Conservation (phyloP, 345 rosid species). For the Rhodomyrtus tomentosa region DNA sequence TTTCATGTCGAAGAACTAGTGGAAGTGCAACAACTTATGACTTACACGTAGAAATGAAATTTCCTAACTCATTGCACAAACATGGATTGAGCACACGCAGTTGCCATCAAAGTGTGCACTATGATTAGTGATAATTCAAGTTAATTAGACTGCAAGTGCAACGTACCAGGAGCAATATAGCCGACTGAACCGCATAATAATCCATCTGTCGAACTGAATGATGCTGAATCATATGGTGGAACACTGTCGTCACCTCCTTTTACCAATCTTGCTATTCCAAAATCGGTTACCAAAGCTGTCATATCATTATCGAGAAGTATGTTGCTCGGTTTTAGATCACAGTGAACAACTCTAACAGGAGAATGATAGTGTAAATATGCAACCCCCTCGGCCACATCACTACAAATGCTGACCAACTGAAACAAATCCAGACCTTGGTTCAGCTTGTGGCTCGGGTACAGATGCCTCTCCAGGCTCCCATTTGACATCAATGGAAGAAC, state of each 20-base stretch:
- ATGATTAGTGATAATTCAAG: not conserved
- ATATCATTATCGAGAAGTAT: slow-evolving; percentile 80
- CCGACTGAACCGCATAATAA: slow-evolving; percentile 81
- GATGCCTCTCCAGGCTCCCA: slow-evolving; percentile 75
- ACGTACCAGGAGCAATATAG: slow-evolving; percentile 88
- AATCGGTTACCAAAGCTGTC: slow-evolving; percentile 88
- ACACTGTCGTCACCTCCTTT: slow-evolving; percentile 27
- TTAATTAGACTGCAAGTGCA: not conserved
- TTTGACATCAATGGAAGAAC: slow-evolving; percentile 82
- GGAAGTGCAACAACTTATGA: not conserved
- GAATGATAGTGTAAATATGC: slow-evolving; percentile 82
- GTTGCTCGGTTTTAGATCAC: slow-evolving; percentile 94
- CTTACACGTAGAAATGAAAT: not conserved
- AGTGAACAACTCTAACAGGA: slow-evolving; percentile 80
- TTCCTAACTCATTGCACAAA: not conserved
- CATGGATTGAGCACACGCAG: not conserved
- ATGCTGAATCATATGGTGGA: slow-evolving; percentile 22
- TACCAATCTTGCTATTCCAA: slow-evolving; percentile 68
- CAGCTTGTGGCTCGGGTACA: slow-evolving; percentile 40
- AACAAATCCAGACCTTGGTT: slow-evolving; percentile 30
- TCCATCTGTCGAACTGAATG: slow-evolving; percentile 64
- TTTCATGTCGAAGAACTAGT: not conserved
- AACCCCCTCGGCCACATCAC: slow-evolving; percentile 78
- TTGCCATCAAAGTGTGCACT: not conserved
- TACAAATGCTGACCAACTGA: slow-evolving; percentile 64